A percentile compares a stretch with the other conserved stretches of the same genome.
Evolutionary conservation across 75 land plant species (phyloP).

Genomic region (Cunninghamia lanceolata): DNA sequence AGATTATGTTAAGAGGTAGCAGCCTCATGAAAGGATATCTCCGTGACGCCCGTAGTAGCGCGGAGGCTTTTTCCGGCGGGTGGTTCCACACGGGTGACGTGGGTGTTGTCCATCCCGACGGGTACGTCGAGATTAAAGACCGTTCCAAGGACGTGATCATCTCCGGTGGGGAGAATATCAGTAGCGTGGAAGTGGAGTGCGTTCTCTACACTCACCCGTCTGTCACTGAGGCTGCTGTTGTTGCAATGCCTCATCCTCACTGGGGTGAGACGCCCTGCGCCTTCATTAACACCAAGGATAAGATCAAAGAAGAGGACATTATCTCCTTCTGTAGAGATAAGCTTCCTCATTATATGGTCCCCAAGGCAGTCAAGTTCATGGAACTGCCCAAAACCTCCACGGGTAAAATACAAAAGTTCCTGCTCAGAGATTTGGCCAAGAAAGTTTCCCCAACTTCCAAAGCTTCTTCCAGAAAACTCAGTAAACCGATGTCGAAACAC

Average conservation of each 20-base stretch:
- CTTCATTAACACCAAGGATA: conserved; percentile 45
- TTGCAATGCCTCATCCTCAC: conserved; percentile 57
- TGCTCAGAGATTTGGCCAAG: conserved; percentile 31
- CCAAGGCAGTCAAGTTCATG: conserved; percentile 23
- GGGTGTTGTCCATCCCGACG: conserved; percentile 71
- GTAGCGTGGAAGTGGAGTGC: conserved; percentile 69
- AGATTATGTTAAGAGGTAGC: conserved; percentile 21
- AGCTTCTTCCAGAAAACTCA: not conserved
- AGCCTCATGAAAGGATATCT: conserved; percentile 47
- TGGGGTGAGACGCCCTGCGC: conserved; percentile 69
- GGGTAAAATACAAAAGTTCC: conserved; percentile 29
- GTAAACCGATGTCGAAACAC: not conserved
- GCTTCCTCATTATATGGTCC: conserved; percentile 33
- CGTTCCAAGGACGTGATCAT: conserved; percentile 80
- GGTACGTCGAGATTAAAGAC: conserved; percentile 64
- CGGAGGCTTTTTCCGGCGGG: conserved; percentile 35
- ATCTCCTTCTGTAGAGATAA: conserved; percentile 21
- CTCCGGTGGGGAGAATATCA: conserved; percentile 80
- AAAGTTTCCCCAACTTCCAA: not conserved
- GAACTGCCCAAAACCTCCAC: conserved; percentile 38
- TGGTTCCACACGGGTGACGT: conserved; percentile 82
- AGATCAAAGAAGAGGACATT: conserved; percentile 6
- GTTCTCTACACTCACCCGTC: conserved; percentile 51
- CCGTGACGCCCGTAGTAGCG: conserved; percentile 19
- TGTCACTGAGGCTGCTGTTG: conserved; percentile 71